Evolutionary conservation across 2,329 filamentous ascomycete genomes (phyloP), one percentile per base, ranked within the genome.

Genomic region (Penicillium sp.): DNA sequence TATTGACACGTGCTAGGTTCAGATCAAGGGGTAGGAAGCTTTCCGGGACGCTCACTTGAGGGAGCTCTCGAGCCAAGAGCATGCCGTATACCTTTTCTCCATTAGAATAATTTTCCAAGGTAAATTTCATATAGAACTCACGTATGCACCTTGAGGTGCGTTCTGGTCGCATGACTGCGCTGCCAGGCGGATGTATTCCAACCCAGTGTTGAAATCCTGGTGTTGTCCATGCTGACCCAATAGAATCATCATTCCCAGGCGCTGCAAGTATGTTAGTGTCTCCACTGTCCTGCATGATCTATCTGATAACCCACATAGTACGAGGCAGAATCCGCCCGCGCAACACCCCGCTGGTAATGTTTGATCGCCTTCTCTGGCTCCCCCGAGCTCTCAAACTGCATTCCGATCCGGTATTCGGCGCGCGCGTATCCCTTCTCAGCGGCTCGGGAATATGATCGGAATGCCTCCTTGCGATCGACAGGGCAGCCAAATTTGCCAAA

Each of bases 331-430:
- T 99, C 94, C 25, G 88, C 87, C 65, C 88, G 80, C 49, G 86
- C 84, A 49, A 94, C 87, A 49, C 94, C 94, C 48, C 85, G 84
- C 64, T 91, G 86, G 76, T 97, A 99, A 75, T 97, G 93, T 69
- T 89, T 87, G 70, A 97, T 87, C 6, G 94, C 94, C 74, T 96
- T 97, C 61, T 88, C 83, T 59, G 92, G 88, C 70, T 99, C 93
- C 70, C 96, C 96, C 5, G 92, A 93, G 73, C 90, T 92, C 77
- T 99, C 94, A 73, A 93, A 97, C 57, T 97, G 89, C 93, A 97
- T 99, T 61, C 94, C 94, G 78, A 99, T 96, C 47, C 94, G 87
- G 75, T 99, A 99, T 75, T 97, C 91, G 21, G 94, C 93, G 66
- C 94, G 84, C 23, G 89, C 86, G 77, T 93, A 96, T 57, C 91